Base-by-base conservation (phyloP, 2,329 filamentous ascomycete genomes). In the Colletotrichum camelliae region DNA sequence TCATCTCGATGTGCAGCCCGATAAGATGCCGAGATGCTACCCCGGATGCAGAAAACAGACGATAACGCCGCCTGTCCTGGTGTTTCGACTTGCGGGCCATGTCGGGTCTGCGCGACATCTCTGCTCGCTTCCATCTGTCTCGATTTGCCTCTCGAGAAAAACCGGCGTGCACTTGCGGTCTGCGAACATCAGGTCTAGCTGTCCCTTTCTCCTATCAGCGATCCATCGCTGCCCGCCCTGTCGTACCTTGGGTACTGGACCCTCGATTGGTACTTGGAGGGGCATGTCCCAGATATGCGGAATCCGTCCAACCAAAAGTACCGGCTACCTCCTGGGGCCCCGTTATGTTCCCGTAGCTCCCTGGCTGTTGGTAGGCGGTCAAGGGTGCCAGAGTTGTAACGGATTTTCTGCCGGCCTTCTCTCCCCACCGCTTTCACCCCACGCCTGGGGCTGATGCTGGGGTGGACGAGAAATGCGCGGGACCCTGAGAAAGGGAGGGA, bases 361-460 rank as follows among this genome's bases (percentile, higher is more conserved):
- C 74, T 73, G 35, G 64, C 31, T 72, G 65, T 39, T 65, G 57
- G 58, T 39, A 65, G 70, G 70, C 70, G 64, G 70, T 76, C 74
- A 76, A 37, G 9, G 66, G 18, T 29, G 16, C 37, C 57, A 67
- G 64, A 27, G 55, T 72, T 43, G 64, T 60, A 75, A 18, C 48
- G 64, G 31, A 15, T 24, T 69, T 76, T 76, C 74, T 76, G 74
- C 74, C 74, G 72, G 6, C 18, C n/a, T 61, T 61, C 39, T 37
- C 39, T 70, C 66, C 67, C 71, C 72, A 76, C 74, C 71, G 72
- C 72, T 64, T 74, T 52, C 74, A 76, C 61, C 71, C 74, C 74
- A 76, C 71, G 74, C 74, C 60, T 71, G 74, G 74, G 70, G 73
- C 73, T 65, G 57, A 75, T 75, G 70, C 73, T 68, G 73, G 73